Evolutionary conservation across 2,329 filamentous ascomycete genomes (phyloP).

Genomic region (Phyllosticta citrichinensis): DNA sequence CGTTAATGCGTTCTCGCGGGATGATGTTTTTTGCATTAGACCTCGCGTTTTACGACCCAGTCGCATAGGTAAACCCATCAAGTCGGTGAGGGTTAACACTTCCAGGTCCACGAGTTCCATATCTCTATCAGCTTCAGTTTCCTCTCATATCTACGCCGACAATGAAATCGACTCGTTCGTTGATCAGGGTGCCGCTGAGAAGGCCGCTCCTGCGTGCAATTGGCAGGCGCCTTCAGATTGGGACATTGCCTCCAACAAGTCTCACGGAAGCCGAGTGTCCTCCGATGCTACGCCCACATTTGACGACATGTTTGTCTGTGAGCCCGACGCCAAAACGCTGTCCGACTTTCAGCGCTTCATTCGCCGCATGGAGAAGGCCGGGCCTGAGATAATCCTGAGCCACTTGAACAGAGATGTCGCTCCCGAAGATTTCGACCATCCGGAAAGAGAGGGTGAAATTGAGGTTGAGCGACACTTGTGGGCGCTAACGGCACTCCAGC

Average conservation of each 20-base stretch:
- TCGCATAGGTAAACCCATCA: neutral
- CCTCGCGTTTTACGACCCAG: neutral
- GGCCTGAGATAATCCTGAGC: constrained; percentile 42
- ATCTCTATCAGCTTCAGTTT: neutral
- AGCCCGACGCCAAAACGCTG: constrained; percentile 14
- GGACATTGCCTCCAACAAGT: constrained; percentile 19
- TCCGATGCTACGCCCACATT: neutral
- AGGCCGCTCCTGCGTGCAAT: neutral
- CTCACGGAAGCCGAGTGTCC: constrained; percentile 10
- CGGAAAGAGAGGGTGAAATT: constrained; percentile 33
- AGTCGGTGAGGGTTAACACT: neutral
- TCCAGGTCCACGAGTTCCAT: neutral
- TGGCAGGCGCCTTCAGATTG: constrained; percentile 25
- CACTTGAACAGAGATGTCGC: constrained; percentile 40
- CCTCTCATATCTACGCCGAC: neutral
- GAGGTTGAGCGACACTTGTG: constrained; percentile 50
- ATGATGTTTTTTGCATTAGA: neutral
- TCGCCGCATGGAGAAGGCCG: constrained; percentile 45
- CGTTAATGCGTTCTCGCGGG: neutral
- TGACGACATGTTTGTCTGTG: constrained; percentile 4
- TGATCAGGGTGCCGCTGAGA: neutral
- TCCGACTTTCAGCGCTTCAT: constrained; percentile 44
- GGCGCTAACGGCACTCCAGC: constrained; percentile 49
- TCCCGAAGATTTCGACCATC: constrained; percentile 30
- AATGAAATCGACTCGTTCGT: neutral